Conservation (phyloP, 345 rosid species). For the Litchi chinensis region DNA sequence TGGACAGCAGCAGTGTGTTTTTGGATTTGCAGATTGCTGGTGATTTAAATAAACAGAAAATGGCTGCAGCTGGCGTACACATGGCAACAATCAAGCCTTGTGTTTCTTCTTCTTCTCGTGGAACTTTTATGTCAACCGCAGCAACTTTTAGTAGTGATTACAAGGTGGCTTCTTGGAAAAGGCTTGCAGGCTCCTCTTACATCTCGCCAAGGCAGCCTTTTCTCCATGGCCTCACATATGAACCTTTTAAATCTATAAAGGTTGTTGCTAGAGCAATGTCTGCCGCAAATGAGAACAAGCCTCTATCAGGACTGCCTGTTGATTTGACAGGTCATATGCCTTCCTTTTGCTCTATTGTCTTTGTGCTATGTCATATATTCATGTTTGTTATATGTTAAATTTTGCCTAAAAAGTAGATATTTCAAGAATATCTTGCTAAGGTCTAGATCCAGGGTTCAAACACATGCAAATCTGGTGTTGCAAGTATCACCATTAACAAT, state of each 20-base stretch:
- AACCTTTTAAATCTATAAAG: conserved; percentile 23
- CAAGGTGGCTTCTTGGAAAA: conserved; percentile 36
- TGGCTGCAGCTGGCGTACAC: conserved; percentile 41
- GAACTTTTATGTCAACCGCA: conserved; percentile 12
- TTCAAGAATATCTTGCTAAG: too few species aligned
- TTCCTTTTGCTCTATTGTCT: background rate
- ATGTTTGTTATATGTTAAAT: background rate
- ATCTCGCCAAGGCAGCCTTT: conserved; percentile 37
- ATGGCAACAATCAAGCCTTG: conserved; percentile 42
- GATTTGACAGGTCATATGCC: conserved; percentile 50
- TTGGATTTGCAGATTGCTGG: conserved; percentile 6
- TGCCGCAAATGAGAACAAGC: conserved; percentile 28
- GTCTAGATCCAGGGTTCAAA: too few species aligned
- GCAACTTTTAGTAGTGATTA: conserved; percentile 23
- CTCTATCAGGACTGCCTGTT: conserved; percentile 54
- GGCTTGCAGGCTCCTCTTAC: conserved; percentile 42
- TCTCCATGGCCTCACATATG: conserved; percentile 19
- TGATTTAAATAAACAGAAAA: conserved; percentile 20
- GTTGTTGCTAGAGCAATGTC: conserved; percentile 42
- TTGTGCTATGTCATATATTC: background rate
- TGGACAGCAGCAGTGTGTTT: background rate
- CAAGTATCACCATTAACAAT: too few species aligned
- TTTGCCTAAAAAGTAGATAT: too few species aligned
- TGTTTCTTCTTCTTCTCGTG: conserved; percentile 27
- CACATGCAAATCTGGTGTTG: too few species aligned